A percentile compares a stretch with the other conserved stretches of the same genome.
phyloP scores from a whole-genome alignment of 108 stramenopile species.

The Skeletonema grethae region DNA sequence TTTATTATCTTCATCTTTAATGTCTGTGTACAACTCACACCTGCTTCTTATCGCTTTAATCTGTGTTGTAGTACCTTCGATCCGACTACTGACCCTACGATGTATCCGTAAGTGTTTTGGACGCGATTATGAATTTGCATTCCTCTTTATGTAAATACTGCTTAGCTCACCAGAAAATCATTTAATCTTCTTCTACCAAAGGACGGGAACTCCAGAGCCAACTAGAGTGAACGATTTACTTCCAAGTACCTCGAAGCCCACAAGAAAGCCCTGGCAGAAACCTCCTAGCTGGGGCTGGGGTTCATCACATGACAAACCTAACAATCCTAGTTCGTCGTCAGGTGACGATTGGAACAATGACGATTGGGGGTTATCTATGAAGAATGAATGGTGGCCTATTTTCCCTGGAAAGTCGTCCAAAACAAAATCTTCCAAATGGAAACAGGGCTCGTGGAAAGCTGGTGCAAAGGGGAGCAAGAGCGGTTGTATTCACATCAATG shows the following conservation, averaged over 20 bases:
- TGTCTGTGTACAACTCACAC: not conserved
- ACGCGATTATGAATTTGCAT: not conserved
- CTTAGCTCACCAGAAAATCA: not conserved
- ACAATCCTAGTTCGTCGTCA: not conserved
- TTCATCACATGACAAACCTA: not conserved
- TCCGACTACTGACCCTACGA: not conserved
- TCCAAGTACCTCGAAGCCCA: not conserved
- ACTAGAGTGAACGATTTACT: not conserved
- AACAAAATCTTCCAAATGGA: not conserved
- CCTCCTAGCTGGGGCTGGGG: not conserved
- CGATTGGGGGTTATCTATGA: not conserved
- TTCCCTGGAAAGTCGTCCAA: conserved; percentile 2
- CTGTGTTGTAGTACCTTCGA: not conserved
- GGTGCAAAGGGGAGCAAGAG: not conserved
- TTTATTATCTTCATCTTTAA: not conserved
- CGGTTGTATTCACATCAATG: not conserved
- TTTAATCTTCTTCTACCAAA: not conserved
- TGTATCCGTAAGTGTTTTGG: not conserved
- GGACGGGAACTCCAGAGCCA: not conserved
- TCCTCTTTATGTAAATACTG: not conserved
- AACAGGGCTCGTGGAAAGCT: not conserved
- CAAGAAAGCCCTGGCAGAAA: not conserved
- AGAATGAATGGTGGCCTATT: not conserved
- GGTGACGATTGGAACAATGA: not conserved
- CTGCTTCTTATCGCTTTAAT: not conserved